Base-by-base conservation (phyloP, 2,329 filamentous ascomycete species). In the Tothia fuscella region DNA sequence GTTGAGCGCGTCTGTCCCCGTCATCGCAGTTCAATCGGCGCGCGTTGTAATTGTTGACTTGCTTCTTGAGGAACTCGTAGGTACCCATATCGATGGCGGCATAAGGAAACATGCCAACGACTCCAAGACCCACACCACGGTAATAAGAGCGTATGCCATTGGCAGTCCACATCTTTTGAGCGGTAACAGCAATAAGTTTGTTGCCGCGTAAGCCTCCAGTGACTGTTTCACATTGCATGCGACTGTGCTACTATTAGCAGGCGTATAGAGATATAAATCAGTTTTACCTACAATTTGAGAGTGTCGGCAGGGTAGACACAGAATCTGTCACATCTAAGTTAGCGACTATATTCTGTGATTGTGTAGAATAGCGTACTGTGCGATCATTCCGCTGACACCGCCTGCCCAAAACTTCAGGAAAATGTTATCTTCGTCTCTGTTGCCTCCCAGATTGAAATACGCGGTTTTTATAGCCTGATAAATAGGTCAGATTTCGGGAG, bases 61-160 rank as follows among this genome's bases (percentile, higher is more conserved):
- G 70, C 36, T 74, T 76, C 63, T 98, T 98, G 47, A 95, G 72
- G 46, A 91, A 78, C 63, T 98, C 91, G 55, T 96, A 98, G 1
- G 86, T 94, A 49, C 85, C 86, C 54, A 98, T 80, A 57, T 98
- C 91, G 56, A 98, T 93, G 38, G 91, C 91, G 31, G 87, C 89
- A 60, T 96, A 98, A 0, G 91, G 91, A 54, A 98, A 98, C 78
- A 96, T 95, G 57, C 91, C 91, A 38, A 95, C 66, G 3, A 98
- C 71, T 13, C 91, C 91, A 75, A 96, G 91, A 0, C 87, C 88
- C 25, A 98, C 72, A 30, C 91, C 91, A 41, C 89, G 85, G 60
- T 96, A 98, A 48, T 87, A 89, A 5, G 83, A 72, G 24, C 74
- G 68, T 21, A 88, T 50, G 17, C 85, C 85, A 45, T 84, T 82